Base-by-base conservation (phyloP, 2,329 filamentous ascomycete species). In the Corynespora cassiicola region DNA sequence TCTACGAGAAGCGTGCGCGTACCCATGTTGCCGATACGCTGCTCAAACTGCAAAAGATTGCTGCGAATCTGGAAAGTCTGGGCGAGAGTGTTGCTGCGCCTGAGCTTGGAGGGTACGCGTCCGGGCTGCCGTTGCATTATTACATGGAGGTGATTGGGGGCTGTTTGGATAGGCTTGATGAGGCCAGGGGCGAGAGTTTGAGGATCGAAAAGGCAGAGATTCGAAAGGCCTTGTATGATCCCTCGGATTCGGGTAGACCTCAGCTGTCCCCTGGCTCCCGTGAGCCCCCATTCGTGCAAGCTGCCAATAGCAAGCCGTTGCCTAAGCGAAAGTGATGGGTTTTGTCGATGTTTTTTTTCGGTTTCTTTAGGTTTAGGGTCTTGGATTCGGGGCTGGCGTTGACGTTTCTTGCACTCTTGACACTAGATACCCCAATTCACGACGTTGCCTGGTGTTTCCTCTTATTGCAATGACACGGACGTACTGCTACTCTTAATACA, bases 61-160 rank as follows among this genome's bases (percentile, higher is more conserved):
- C 84, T 52, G 78, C 82, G 2, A 82, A 83, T 28, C 70, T 95
- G 9, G 82, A 85, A 50, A 86, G 90, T 54, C 65, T 95, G 51
- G 74, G 86, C 15, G 86, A 90, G 43, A 74, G 85, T 5, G 85
- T 91, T 7, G 82, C 81, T 0, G 77, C 80, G 39, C 86, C 88
- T 0, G 84, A 83, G 48, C 64, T 86, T 7, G 55, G 84, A 8
- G 77, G 76, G 2, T 76, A 74, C 17, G 70, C 71, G 6, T 65
- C 69, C 3, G 70, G 75, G 18, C 74, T 89, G 7, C 86, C 87
- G 3, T 71, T 94, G 4, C 78, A 79, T 33, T 84, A 89, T 26
- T 87, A 94, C 59, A 84, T 94, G 25, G 83, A 89, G 51, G 84
- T 82, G 39, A 90, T 94, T 45, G 77, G 86, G 40, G 73, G 81